A percentile compares a stretch with the other conserved stretches of the same genome.
phyloP scores from a whole-genome alignment of 2,329 filamentous ascomycete species.

The Orbilia ellipsospora region DNA sequence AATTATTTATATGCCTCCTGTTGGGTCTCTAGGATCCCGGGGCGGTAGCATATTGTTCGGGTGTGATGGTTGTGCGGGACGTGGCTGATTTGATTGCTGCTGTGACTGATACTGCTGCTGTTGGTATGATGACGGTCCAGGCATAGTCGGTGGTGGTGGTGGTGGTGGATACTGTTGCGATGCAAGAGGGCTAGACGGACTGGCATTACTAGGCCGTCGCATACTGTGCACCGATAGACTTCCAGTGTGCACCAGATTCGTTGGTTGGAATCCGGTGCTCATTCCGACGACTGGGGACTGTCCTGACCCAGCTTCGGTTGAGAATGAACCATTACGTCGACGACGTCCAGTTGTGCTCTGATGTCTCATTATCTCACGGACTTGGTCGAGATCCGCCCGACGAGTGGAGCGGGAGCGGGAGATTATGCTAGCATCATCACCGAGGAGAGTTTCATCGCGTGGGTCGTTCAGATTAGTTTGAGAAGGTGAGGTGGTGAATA shows the following conservation, averaged over 20 bases:
- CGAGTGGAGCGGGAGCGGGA: slow-evolving; percentile 59
- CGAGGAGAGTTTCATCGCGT: slow-evolving; percentile 63
- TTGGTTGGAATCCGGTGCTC: slow-evolving; percentile 36
- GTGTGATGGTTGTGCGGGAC: slow-evolving; percentile 2
- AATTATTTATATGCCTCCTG: slow-evolving; percentile 18
- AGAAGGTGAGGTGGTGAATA: slow-evolving; percentile 50
- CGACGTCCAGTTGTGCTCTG: slow-evolving; percentile 53
- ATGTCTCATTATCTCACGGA: slow-evolving; percentile 51
- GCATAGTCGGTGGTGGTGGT: slow-evolving; percentile 7
- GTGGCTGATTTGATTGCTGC: slow-evolving; percentile 17
- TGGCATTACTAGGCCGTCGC: slow-evolving; percentile 28
- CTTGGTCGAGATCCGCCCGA: slow-evolving; percentile 38
- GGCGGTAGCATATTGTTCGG: slow-evolving; percentile 3
- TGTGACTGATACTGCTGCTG: slow-evolving; percentile 10
- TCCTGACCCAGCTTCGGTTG: slow-evolving; percentile 16
- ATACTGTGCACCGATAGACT: slow-evolving; percentile 22
- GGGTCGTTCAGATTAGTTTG: slow-evolving; percentile 45
- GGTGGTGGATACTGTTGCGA: slow-evolving; percentile 25
- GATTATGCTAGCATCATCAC: slow-evolving; percentile 60
- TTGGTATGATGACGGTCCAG: slow-evolving; percentile 1
- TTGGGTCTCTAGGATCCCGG: slow-evolving; percentile 47
- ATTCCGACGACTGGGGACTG: slow-evolving; percentile 35
- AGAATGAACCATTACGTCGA: slow-evolving; percentile 39
- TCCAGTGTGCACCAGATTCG: slow-evolving; percentile 12
- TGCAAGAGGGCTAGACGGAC: slow-evolving; percentile 21